Evolutionary conservation across 1,284 basidiomycete species (phyloP).

Genomic region (Boletus semigastroideus): DNA sequence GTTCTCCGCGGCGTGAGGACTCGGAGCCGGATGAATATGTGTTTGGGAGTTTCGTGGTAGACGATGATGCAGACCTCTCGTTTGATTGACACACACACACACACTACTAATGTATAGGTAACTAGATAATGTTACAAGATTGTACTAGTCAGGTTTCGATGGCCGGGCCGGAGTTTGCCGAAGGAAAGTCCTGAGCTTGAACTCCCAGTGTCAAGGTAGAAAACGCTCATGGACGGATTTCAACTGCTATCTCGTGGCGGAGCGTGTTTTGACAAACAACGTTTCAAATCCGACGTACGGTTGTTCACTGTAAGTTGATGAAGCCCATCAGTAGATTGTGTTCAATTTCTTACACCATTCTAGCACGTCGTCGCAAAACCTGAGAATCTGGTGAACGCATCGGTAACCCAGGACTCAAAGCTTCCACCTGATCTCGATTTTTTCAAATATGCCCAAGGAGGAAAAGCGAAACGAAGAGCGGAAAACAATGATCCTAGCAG

Average conservation of each 20-base stretch:
- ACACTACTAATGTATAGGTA: slow-evolving; percentile 3
- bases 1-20: slow-evolving; percentile 56
- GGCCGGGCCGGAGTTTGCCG: background rate
- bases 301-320: slow-evolving; percentile 60
- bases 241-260: slow-evolving; percentile 77
- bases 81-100: slow-evolving; percentile 23
- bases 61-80: slow-evolving; percentile 60
- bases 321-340: background rate
- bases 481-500: slow-evolving; percentile 10
- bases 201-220: too few species aligned
- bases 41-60: slow-evolving; percentile 74
- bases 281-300: slow-evolving; percentile 70
- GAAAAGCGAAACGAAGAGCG: slow-evolving; percentile 49
- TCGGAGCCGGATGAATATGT: slow-evolving; percentile 60
- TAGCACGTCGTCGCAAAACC: slow-evolving; percentile 30
- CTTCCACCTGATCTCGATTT: slow-evolving; percentile 85
- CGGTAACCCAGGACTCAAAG: slow-evolving; percentile 38
- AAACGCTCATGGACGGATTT: slow-evolving; percentile 63
- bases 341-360: slow-evolving; percentile 17
- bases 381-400: slow-evolving; percentile 10
- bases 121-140: slow-evolving; percentile 1
- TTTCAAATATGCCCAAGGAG: slow-evolving; percentile 76
- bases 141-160: too few species aligned
- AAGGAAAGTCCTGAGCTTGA: background rate
- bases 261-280: slow-evolving; percentile 73